Evolutionary conservation across 2,329 filamentous ascomycete species (phyloP), one percentile per base, ranked within the genome.

Genomic region (Colletotrichum coccodes): DNA sequence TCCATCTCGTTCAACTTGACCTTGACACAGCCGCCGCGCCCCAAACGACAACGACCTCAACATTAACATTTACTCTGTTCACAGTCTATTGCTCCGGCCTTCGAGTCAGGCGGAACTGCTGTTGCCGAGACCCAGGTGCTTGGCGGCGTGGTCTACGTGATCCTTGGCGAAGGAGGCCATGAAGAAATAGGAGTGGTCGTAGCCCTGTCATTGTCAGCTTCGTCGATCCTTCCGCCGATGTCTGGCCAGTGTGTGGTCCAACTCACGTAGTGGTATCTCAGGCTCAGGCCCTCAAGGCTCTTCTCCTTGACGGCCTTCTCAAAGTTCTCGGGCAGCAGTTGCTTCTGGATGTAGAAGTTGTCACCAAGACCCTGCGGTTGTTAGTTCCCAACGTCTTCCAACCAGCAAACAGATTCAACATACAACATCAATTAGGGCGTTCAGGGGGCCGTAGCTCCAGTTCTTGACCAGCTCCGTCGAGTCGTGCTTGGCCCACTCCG

Each of bases 101-200:
- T 69, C 28, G 47, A 69, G 66, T 69, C 66, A 69, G 49, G 56
- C 61, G 42, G 64, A 68, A 9, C n/a, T 21, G 6, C 30, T n/a
- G 30, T 53, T 53, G 23, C 72, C 77, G 50, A 81, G 75, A 23
- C 78, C 79, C 64, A 98, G 83, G 78, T 94, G 91, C 85, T 96
- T 97, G 73, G 95, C 95, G 69, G 94, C 94, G 82, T 97, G 94
- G 75, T 94, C 91, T 73, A 98, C 88, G 81, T 99, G 96, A 75
- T 98, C 95, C 76, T 93, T 91, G 49, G 92, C 89, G 79, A 99
- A 99, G 18, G 90, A 90, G 40, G 95, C 91, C 85, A 99, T 97
- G 82, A 97, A 98, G 82, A 90, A 99, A 84, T 99, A 99, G 71
- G 94, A 97, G 83, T 99, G 96, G 80, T 99, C 96, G 78, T 99